Evolutionary conservation across 78 protist genomes (phyloP).

Genomic region (Carpediemonas membranifera): DNA sequence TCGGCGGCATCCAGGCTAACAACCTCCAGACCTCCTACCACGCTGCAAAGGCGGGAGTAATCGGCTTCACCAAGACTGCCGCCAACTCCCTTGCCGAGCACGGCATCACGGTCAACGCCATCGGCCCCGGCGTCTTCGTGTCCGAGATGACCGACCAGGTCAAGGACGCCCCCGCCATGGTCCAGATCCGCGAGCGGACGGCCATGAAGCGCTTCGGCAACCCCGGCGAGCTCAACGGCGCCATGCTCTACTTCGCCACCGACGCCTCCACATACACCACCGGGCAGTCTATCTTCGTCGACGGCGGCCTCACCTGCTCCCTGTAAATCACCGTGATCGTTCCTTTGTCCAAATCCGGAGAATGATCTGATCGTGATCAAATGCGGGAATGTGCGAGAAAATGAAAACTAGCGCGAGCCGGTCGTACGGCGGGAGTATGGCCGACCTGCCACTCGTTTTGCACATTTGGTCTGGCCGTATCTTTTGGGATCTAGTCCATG

Average conservation of each 20-base stretch:
- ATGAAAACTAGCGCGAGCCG: too few relatives aligned
- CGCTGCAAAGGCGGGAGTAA: constrained; percentile 5
- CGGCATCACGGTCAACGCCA: not conserved
- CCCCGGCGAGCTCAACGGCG: constrained; percentile 2
- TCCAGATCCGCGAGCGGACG: not conserved
- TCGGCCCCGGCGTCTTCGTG: too few relatives aligned
- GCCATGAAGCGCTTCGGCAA: not conserved
- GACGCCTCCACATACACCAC: not conserved
- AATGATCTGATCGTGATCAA: too few relatives aligned
- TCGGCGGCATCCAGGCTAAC: not conserved
- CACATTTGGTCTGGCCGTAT: too few relatives aligned
- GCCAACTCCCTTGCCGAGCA: not conserved
- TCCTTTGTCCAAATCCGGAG: too few relatives aligned
- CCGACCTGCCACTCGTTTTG: too few relatives aligned
- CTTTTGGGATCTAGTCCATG: too few relatives aligned
- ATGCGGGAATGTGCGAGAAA: too few relatives aligned
- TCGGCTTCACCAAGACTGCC: not conserved
- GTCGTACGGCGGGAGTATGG: too few relatives aligned
- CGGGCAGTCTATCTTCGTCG: constrained; percentile 1
- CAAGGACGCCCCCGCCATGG: not conserved
- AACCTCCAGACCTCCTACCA: not conserved
- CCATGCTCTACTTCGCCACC: constrained; percentile 8
- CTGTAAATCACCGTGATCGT: too few relatives aligned
- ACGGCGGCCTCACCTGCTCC: constrained; percentile 13
- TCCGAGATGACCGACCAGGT: not conserved